Evolutionary conservation across 495 filamentous ascomycete genomes (phyloP).

Genomic region (Penicilliopsis zonata): DNA sequence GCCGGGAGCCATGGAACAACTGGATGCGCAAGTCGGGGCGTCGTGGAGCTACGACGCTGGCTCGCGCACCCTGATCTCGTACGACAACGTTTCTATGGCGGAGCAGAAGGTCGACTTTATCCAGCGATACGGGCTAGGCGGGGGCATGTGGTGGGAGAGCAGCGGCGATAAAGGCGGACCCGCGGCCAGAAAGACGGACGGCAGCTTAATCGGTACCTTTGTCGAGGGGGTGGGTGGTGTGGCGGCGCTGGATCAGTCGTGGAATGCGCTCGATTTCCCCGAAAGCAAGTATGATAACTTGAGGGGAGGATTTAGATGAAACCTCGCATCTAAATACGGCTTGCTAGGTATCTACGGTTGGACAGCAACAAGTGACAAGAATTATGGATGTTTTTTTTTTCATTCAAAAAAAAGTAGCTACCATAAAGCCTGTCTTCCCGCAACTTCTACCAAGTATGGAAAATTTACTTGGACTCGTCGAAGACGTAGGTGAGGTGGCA

Average conservation of each 20-base stretch:
- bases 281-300: constrained; percentile 75
- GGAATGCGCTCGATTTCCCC: constrained; percentile 62
- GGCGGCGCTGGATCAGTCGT: constrained; percentile 39
- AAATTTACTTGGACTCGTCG: constrained; percentile 65
- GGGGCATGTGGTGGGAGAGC: constrained; percentile 92
- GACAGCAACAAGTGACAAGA: background rate
- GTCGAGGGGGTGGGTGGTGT: constrained; percentile 39
- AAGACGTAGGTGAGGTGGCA: constrained; percentile 99
- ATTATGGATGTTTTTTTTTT: no score
- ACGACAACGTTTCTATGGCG: constrained; percentile 55
- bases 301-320: constrained; percentile 20
- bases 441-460: no score
- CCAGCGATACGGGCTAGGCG: constrained; percentile 50
- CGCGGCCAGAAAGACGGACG: constrained; percentile 28
- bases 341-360: background rate
- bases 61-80: constrained; percentile 56
- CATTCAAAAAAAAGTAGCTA: background rate
- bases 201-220: constrained; percentile 51
- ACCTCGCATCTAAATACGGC: background rate
- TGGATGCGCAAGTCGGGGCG: constrained; percentile 35
- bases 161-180: constrained; percentile 56
- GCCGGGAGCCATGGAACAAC: constrained; percentile 24
- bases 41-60: constrained; percentile 59
- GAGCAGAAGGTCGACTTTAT: constrained; percentile 58
- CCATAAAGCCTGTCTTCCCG: no score